Base-by-base conservation (phyloP, 1,139 yeast species). In the Kodamaea arcana region DNA sequence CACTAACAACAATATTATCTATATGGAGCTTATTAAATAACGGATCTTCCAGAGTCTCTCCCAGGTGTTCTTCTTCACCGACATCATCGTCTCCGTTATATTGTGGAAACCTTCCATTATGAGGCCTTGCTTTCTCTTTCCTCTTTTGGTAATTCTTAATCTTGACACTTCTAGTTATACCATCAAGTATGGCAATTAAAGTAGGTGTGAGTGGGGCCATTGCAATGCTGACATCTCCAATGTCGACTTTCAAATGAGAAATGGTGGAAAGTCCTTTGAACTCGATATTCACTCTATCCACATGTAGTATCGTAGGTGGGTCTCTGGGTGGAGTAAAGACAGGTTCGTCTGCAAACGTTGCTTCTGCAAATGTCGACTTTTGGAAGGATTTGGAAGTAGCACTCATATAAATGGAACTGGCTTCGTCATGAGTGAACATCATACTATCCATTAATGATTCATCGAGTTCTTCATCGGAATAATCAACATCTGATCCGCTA, bases 331-430 rank as follows among this genome's bases (percentile, higher is more conserved):
- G 31, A 28, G 36, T 28, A n/a, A 24, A 30, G 21, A 24, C 32
- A 9, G 18, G 9, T 3, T 25, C 10, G 8, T 8, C 14, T 11
- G 26, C 6, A n/a, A n/a, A n/a, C n/a, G n/a, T n/a, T 9, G 22
- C 9, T 12, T 15, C 6, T 8, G 6, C 11, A 7, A 25, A 13
- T n/a, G 15, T 12, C 1, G 41, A 30, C 40, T 44, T 53, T 40
- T 37, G 56, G 45, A 65, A 60, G 3, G 69, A 48, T 39, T 60
- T 64, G 0, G 82, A 78, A 2, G 79, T 65, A 1, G 96, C 95
- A 57, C 95, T 85, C 90, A 85, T 78, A 52, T 85, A 87, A 22
- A 87, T 72, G 2, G 94, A 80, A 31, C 78, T 73, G 2, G 84
- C 83, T 42, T 82, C 83, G 34, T 75, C 80, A 35, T 77, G 83